phyloP scores from a whole-genome alignment of 306 rosid genomes.

The Vigna hirtella region DNA sequence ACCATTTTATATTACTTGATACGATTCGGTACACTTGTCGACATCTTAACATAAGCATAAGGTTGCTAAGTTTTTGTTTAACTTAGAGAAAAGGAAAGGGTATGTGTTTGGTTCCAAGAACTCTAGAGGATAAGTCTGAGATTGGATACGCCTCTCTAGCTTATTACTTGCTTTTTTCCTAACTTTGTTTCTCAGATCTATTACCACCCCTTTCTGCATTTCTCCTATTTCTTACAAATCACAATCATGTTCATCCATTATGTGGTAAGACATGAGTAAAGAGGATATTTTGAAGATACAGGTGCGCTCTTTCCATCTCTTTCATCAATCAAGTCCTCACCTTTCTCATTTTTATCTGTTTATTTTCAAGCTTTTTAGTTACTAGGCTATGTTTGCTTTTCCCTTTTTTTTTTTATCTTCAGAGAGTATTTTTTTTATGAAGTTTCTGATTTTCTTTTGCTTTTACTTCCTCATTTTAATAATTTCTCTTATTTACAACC shows the following conservation, averaged over 20 bases:
- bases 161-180: neutral
- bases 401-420: neutral
- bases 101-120: slow-evolving; percentile 38
- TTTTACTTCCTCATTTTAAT: neutral
- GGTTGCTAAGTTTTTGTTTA: neutral
- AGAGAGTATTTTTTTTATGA: neutral
- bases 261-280: slow-evolving; percentile 73
- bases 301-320: slow-evolving; percentile 48
- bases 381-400: neutral
- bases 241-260: slow-evolving; percentile 43
- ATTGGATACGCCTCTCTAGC: slow-evolving; percentile 3
- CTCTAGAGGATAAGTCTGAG: neutral
- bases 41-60: neutral
- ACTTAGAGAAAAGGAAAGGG: neutral
- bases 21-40: too few species aligned
- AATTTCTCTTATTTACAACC: neutral
- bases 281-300: slow-evolving; percentile 97
- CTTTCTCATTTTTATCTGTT: neutral
- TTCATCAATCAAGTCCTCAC: slow-evolving; percentile 24
- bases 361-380: neutral
- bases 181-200: slow-evolving; percentile 61
- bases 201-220: slow-evolving; percentile 22
- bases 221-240: slow-evolving; percentile 4
- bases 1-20: too few species aligned
- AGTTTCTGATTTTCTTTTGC: neutral